Evolutionary conservation across 306 rosid species (phyloP).

Genomic region (Chamaecrista fasciculata): DNA sequence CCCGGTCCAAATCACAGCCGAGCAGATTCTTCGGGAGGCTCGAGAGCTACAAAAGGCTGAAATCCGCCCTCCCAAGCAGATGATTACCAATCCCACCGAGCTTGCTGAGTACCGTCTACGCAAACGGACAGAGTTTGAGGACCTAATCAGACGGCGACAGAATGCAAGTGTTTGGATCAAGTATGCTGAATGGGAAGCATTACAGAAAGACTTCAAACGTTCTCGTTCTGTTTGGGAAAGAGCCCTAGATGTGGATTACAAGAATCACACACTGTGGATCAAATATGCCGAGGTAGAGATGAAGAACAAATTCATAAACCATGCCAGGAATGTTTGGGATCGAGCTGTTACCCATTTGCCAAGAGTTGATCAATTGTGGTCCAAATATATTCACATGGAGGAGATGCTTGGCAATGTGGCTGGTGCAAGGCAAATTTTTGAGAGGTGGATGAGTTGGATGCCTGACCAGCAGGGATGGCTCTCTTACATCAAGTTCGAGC

Average conservation of each 20-base stretch:
- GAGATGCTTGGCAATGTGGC: no score
- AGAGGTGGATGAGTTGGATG: no score
- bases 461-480: conserved; percentile 95
- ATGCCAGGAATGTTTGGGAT: conserved; percentile 91
- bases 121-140: conserved; percentile 85
- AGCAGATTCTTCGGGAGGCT: no score
- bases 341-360: conserved; percentile 78
- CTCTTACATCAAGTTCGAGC: conserved; percentile 79
- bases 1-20: no score
- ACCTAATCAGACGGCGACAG: conserved; percentile 79
- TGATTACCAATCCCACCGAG: conserved; percentile 72
- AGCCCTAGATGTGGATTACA: conserved; percentile 79
- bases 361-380: conserved; percentile 82
- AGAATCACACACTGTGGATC: no score
- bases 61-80: conserved; percentile 87
- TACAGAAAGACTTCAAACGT: conserved; percentile 82
- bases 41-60: no score
- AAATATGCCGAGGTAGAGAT: no score
- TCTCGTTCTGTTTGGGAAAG: conserved; percentile 93
- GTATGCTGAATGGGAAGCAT: conserved; percentile 88
- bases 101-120: conserved; percentile 89
- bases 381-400: no score
- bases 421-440: no score
- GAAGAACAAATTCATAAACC: no score
- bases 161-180: conserved; percentile 79